Conservation (phyloP, 306 rosid genomes). For the Rosa persica region DNA sequence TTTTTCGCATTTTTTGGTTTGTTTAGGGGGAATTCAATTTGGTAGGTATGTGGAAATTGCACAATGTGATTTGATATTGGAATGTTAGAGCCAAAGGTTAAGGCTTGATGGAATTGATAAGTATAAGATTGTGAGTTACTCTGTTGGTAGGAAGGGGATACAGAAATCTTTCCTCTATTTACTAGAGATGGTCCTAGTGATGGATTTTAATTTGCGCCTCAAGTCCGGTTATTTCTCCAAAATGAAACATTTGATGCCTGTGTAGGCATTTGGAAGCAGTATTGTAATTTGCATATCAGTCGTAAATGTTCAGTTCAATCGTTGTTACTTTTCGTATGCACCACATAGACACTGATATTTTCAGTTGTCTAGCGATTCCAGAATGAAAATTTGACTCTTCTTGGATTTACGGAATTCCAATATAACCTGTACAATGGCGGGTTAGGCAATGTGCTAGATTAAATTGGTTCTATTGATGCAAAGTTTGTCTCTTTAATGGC, state of each 20-base stretch:
- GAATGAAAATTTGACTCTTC: not conserved
- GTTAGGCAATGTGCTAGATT: not conserved
- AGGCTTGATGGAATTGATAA: not conserved
- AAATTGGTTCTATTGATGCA: not conserved
- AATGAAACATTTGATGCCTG: not conserved
- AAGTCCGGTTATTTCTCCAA: not conserved
- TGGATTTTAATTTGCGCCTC: no score
- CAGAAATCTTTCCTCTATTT: no score
- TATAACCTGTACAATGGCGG: not conserved
- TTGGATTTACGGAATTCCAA: not conserved
- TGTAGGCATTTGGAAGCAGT: not conserved
- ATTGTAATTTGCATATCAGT: not conserved
- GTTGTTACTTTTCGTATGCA: not conserved
- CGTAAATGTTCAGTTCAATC: not conserved
- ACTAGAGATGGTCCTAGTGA: no score
- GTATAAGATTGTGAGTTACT: not conserved
- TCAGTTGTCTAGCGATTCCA: not conserved
- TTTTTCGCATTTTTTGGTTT: not conserved
- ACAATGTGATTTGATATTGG: not conserved
- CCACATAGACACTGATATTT: not conserved
- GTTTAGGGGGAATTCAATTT: no score
- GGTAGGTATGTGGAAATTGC: not conserved
- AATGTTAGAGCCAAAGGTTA: not conserved
- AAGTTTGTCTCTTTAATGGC: not conserved
- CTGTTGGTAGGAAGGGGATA: no score